These are phyloP conservation scores for Aspergillus ibericus DNA, from an alignment of 2,329 filamentous ascomycete genomes.

Conservation along the genomic window DNA sequence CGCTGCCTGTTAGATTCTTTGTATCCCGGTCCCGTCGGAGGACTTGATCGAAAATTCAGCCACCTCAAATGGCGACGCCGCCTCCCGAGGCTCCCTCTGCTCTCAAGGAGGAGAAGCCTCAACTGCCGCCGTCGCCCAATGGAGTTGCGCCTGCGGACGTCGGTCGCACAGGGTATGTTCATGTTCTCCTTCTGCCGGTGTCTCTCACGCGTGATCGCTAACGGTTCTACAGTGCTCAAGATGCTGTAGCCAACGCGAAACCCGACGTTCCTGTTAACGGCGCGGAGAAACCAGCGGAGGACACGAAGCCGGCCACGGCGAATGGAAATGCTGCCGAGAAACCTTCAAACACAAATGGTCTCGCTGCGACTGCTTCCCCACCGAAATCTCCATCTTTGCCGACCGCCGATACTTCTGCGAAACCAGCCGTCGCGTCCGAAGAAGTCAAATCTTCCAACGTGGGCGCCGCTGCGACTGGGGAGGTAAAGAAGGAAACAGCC, in stretches of 20 bases:
- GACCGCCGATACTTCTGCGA: constrained; percentile 10
- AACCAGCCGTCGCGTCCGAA: constrained; percentile 7
- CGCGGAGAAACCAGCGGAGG: constrained; percentile 13
- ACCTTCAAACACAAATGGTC: constrained; percentile 30
- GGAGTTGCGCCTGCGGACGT: constrained; percentile 31
- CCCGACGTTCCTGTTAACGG: constrained; percentile 19
- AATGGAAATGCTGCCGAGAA: constrained; percentile 33
- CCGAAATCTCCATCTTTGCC: constrained; percentile 31
- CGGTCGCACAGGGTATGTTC: constrained; percentile 32
- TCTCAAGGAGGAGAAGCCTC: constrained; percentile 44
- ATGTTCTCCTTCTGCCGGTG: background rate
- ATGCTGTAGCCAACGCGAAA: constrained; percentile 26
- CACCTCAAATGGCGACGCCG: constrained; percentile 43
- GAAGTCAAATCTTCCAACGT: constrained; percentile 13
- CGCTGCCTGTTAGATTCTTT: constrained; percentile 25
- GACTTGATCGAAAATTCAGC: constrained; percentile 21
- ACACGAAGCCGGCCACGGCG: constrained; percentile 19
- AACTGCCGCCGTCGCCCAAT: constrained; percentile 38
- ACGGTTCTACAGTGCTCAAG: constrained; percentile 24
- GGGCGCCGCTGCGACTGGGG: constrained; percentile 11
- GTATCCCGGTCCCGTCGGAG: constrained; percentile 27
- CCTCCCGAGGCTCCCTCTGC: constrained; percentile 41
- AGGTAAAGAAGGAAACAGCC: constrained; percentile 8
- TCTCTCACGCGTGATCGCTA: constrained; percentile 12
- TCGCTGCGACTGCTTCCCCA: constrained; percentile 26